phyloP scores from a whole-genome alignment of 225 moss, liverwort and hornwort species.

The Straminergon stramineum region DNA sequence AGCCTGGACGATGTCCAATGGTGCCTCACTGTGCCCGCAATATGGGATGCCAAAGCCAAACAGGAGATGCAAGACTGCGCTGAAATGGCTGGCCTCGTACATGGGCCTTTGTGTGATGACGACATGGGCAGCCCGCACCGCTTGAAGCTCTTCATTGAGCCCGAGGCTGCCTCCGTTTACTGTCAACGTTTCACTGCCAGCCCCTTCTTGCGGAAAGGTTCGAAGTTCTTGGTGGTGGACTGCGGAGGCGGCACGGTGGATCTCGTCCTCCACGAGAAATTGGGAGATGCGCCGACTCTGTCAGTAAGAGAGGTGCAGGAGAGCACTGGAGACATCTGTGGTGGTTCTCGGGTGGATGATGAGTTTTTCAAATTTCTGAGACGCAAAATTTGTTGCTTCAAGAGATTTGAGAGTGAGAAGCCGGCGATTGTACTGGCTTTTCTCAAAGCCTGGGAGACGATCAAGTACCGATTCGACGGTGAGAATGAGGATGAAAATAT shows the following conservation, averaged over 20 bases:
- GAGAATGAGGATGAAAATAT: not conserved
- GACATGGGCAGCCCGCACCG: conserved; percentile 13
- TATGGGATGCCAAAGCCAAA: conserved; percentile 7
- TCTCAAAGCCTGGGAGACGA: not conserved
- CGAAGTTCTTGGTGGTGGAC: conserved; percentile 43
- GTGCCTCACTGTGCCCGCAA: conserved; percentile 30
- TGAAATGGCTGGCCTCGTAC: conserved; percentile 22
- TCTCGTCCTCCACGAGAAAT: conserved; percentile 13
- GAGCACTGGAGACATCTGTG: conserved; percentile 35
- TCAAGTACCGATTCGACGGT: not conserved
- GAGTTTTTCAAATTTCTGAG: conserved; percentile 8
- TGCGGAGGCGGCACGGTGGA: conserved; percentile 18
- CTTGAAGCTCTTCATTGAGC: conserved; percentile 27
- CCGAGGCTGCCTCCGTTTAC: conserved; percentile 25
- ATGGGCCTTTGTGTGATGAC: not conserved
- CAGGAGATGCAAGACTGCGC: not conserved
- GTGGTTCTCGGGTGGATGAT: conserved; percentile 30
- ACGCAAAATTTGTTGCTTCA: conserved; percentile 21
- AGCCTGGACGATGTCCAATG: conserved; percentile 18
- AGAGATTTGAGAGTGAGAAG: not conserved
- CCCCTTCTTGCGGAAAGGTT: not conserved
- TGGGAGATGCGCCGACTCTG: not conserved
- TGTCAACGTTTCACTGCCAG: not conserved
- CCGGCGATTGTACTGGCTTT: not conserved
- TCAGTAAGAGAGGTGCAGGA: conserved; percentile 14